Evolutionary conservation across 805 yeast genomes (phyloP), one percentile per base, ranked within the genome.

Genomic region (Yarrowia osloensis): DNA sequence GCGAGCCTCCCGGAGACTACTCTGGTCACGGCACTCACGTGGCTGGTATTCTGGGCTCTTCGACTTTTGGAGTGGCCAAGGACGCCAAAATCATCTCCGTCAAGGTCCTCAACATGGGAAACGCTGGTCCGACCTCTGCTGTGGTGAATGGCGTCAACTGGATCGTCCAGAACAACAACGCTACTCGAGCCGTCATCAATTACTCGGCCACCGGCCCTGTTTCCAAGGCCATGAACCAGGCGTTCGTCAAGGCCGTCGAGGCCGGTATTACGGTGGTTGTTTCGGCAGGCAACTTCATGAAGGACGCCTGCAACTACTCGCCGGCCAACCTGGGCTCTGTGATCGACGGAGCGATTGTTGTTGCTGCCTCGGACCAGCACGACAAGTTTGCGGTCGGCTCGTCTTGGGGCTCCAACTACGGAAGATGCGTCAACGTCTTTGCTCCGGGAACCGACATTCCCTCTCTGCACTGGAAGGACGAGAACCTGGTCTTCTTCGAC

Each of bases 1-100:
- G 87, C 73, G 91, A 86, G 72, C 83, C 82, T 66, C 39, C n/a
- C 5, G 91, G 88, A 71, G 97, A 93, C 76, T 95, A 91, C 65
- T 89, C 90, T 73, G 98, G 97, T 63, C 98, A 92, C 78, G 98
- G 98, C 74, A 91, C 97, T 54, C 98, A 92, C 75, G 91, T 96
- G 80, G 96, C 97, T 19, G 98, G 97, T 79, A 91, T 96, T 39
- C 90, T 93, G 1, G 65, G 50, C 15, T 40, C 50, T 7, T 21
- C 47, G 2, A 28, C 37, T 3, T 57, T 57, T 57, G 65, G 65
- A 29, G 65, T 42, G 12, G 40, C 42, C 24, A 62, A 62, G 28
- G 26, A 31, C 35, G 31, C 66, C 44, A 17, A 28, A 22, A 62
- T 62, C 24, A 26, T 62, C 19, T 22, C 42, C 2, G 55, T 62